A percentile compares a stretch with the other conserved stretches of the same genome.
These are phyloP conservation scores for Hypocrella siamensis DNA, from an alignment of 2,329 filamentous ascomycete species.

Conservation along the genomic window DNA sequence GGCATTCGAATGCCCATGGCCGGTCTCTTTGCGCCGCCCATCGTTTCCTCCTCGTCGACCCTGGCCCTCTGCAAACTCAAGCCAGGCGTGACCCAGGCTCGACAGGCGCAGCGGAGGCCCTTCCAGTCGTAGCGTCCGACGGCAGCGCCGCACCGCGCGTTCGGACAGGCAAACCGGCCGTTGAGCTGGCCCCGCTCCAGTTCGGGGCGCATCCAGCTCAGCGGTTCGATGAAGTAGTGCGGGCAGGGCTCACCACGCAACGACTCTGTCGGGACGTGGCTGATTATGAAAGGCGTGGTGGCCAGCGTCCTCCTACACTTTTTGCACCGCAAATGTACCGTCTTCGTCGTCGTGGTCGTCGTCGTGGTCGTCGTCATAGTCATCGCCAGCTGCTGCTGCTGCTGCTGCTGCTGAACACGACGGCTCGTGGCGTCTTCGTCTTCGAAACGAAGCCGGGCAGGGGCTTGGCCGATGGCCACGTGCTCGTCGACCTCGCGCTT, in stretches of 20 bases:
- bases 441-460: conserved; percentile 70
- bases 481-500: conserved; percentile 37
- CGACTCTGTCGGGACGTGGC: conserved; percentile 29
- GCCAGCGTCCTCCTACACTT: conserved; percentile 64
- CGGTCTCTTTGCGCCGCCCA: conserved; percentile 6
- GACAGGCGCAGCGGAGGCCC: conserved; percentile 82
- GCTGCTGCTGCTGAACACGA: conserved; percentile 29
- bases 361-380: no score
- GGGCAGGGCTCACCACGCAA: conserved; percentile 37
- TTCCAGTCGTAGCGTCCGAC: conserved; percentile 95
- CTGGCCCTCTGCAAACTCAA: conserved; percentile 73
- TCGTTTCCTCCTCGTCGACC: conserved; percentile 50
- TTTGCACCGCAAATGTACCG: conserved; percentile 54
- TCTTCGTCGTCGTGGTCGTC: no score
- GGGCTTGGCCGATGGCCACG: conserved; percentile 61
- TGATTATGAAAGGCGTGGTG: conserved; percentile 44
- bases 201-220: conserved; percentile 85
- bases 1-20: conserved; percentile 41
- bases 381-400: background rate
- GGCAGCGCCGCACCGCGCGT: conserved; percentile 59
- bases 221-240: conserved; percentile 80
- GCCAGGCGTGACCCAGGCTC: conserved; percentile 78
- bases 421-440: no score
- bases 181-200: conserved; percentile 70
- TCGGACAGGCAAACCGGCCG: conserved; percentile 74